Base-by-base conservation (phyloP, 1,139 yeast genomes). In the Lipomyces yarrowii region DNA sequence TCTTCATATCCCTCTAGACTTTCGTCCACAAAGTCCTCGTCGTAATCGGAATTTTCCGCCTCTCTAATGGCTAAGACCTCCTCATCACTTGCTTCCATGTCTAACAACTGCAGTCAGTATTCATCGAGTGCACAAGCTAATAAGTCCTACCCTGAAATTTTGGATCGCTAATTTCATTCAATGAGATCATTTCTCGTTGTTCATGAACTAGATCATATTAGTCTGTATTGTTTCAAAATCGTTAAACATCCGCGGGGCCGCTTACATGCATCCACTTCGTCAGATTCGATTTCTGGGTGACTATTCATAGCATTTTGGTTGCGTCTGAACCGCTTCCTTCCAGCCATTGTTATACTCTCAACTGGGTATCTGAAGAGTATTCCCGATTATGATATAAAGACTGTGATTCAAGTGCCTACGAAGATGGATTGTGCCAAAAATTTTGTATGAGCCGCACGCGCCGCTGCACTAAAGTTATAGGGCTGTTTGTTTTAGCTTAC, bases 41-140 rank as follows among this genome's bases (percentile, higher is more conserved):
- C 77, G 8, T 72, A 72, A 13, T 58, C 60, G 8, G 59, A 59
- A 18, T 71, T 75, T 13, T 72, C 71, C 39, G 68, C 61, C 4
- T 62, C 62, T 39, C 46, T 57, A 26, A 72, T 33, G 2, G 67
- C 70, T 37, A 72, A 56, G 13, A 72, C 74, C 56, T 72, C 74
- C 46, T 71, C 72, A 46, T 72, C 74, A 33, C 72, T 70, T 10
- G 64, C 65, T 30, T 71, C 73, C 42, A 57, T 23, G 30, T 63
- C 64, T 42, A 42, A 42, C 21, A 42, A 8, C 48, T 4, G n/a
- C 48, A 42, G 48, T 42, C 48, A 42, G 48, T 4, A 18, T 42
- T 42, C 48, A 5, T n/a, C 21, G n/a, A 42, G 8, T 18, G 18
- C 23, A 39, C 37, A 32, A 57, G 13, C 11, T 1, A 11, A 32